phyloP scores from a whole-genome alignment of 176 grass and related monocot species.

The Oropetium thomaeum region DNA sequence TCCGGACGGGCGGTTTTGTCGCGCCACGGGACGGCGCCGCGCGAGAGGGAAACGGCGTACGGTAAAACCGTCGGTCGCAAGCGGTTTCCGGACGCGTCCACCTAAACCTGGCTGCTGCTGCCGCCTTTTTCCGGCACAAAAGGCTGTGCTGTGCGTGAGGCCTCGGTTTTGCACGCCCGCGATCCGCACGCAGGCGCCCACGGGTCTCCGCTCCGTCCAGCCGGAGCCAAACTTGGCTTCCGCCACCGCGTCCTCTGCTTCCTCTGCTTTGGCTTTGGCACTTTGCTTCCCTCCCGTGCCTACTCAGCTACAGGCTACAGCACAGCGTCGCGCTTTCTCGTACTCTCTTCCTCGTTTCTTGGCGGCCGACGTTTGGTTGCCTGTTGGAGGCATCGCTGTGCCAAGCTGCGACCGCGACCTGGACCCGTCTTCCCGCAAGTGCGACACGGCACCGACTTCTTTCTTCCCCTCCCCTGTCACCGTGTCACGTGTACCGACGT shows the following conservation, averaged over 20 bases:
- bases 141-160: neutral
- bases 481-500: neutral
- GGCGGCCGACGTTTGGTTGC: neutral
- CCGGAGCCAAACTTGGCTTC: neutral
- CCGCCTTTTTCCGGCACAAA: neutral
- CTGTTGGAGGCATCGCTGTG: neutral
- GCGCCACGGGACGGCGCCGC: neutral
- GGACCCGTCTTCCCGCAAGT: neutral
- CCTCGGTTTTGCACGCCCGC: neutral
- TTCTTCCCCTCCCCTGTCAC: too few species aligned
- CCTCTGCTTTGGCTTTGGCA: neutral
- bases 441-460: neutral
- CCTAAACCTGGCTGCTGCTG: neutral
- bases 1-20: neutral
- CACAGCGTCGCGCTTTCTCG: neutral
- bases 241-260: neutral
- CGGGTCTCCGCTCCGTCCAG: constrained; percentile 10
- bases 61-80: constrained; percentile 29
- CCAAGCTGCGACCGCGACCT: neutral
- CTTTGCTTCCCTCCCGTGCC: neutral
- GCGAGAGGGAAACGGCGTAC: neutral
- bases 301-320: too few species aligned
- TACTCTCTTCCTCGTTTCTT: neutral
- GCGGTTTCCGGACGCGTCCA: constrained; percentile 6
- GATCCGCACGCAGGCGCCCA: neutral